Evolutionary conservation across 768 basidiomycete species (phyloP), one percentile per base, ranked within the genome.

Genomic region (Pleurotus tuoliensis): DNA sequence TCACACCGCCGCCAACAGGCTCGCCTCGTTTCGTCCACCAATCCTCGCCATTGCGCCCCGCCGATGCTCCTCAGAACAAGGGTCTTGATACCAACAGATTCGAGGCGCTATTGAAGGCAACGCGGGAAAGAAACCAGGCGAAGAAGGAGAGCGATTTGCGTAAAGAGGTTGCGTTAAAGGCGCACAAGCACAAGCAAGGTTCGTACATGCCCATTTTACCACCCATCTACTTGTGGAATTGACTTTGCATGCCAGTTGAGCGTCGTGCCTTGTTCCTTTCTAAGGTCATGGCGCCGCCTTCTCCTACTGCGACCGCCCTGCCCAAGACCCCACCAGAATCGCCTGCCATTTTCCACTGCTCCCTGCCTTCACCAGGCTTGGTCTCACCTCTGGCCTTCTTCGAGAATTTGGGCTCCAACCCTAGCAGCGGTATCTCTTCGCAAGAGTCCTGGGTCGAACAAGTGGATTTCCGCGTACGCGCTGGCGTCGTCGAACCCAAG

Each of bases 131-230:
- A 62, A 82, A 81, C 63, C 68, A 74, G 15, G 64, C 67, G 22
- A 86, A 79, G 69, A 79, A 72, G 67, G 69, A 69, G 24, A 73
- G 73, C 18, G 82, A 88, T 70, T 77, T 92, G 50, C 83, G 87
- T 61, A 89, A 84, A 71, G 86, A 91, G 70, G 82, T 89, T 49
- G 85, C 86, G 9, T 69, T 87, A 56, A 89, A 85, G 69, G 80
- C 78, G 50, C 88, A 90, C 70, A 82, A 77, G 72, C 82, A 78
- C 66, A 90, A 87, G 73, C 87, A 90, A 71, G 74, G 91, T 92
- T 67, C 62, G 81, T 76, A 24, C 6, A 15, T 50, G 48, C 52
- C 11, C 27, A 60, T 27, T 13, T 18, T 24, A 30, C 15, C 22
- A 22, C 15, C 11, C 45, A 3, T 22, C 13, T 15, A 18, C 9